Conservation (phyloP, 2,329 filamentous ascomycete genomes). For the Aspergillus quadricinctus region DNA sequence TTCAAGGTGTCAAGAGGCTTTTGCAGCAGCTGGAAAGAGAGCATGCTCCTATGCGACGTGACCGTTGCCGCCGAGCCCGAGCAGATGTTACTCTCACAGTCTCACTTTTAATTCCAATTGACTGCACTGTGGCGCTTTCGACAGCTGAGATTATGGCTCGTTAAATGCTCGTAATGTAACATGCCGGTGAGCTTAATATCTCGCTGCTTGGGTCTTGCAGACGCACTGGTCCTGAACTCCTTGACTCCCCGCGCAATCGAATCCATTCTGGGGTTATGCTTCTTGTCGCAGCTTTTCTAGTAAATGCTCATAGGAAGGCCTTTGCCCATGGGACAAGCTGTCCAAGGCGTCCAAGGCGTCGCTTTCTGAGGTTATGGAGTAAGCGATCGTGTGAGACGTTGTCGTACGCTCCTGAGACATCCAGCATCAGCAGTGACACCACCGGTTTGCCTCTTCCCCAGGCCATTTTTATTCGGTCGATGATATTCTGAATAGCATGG, state of each 20-base stretch:
- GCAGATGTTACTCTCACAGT: neutral
- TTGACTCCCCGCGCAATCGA: neutral
- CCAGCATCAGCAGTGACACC: too few species aligned
- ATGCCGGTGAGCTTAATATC: neutral
- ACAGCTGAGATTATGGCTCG: neutral
- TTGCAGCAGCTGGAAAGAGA: neutral
- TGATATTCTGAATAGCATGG: too few species aligned
- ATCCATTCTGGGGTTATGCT: neutral
- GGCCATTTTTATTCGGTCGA: too few species aligned
- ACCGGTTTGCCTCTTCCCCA: too few species aligned
- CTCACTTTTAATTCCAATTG: neutral
- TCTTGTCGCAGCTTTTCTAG: too few species aligned
- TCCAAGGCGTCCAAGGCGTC: too few species aligned
- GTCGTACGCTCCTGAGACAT: too few species aligned
- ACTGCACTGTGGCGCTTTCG: neutral
- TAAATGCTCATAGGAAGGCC: too few species aligned
- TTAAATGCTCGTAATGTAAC: neutral
- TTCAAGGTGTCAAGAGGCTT: neutral
- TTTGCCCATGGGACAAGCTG: too few species aligned
- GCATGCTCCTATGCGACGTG: neutral
- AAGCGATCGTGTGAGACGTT: too few species aligned
- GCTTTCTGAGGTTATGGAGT: too few species aligned
- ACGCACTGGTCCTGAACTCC: neutral
- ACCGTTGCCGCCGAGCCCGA: neutral
- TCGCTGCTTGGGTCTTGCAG: neutral